Conservation (phyloP, 2,329 filamentous ascomycete species). For the Gyromitra esculenta region DNA sequence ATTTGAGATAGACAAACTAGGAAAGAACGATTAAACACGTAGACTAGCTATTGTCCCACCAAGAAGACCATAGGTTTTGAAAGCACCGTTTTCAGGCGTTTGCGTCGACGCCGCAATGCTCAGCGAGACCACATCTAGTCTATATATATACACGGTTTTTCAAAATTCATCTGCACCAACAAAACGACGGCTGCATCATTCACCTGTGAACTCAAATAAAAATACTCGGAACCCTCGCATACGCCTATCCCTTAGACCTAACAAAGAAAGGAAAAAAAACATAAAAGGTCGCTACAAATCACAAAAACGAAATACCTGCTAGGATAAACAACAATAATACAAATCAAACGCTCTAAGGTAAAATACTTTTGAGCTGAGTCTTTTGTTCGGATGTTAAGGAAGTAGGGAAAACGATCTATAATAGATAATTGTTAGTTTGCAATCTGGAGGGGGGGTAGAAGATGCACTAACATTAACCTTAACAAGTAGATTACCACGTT, state of each 20-base stretch:
- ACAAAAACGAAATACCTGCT: constrained; percentile 1
- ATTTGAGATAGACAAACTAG: no score
- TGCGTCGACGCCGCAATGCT: no score
- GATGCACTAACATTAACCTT: constrained; percentile 81
- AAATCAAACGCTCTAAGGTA: constrained; percentile 61
- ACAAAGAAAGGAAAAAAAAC: constrained; percentile 32
- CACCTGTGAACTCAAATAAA: constrained; percentile 36
- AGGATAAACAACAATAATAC: constrained; percentile 10
- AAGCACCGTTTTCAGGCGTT: no score
- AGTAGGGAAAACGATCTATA: constrained; percentile 74
- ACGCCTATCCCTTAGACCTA: constrained; percentile 43
- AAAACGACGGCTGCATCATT: background rate
- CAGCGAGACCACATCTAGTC: no score
- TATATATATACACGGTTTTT: no score
- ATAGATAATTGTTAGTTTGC: background rate
- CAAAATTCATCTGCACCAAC: no score
- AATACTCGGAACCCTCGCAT: constrained; percentile 34
- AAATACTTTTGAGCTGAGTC: constrained; percentile 78
- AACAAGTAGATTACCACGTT: constrained; percentile 87
- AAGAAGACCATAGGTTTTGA: no score
- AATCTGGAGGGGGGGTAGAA: background rate
- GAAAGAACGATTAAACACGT: no score
- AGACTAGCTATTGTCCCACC: no score
- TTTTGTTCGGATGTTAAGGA: constrained; percentile 81
- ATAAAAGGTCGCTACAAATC: constrained; percentile 21